Conservation (phyloP, 805 yeast genomes). For the Candida coleopterorum region DNA sequence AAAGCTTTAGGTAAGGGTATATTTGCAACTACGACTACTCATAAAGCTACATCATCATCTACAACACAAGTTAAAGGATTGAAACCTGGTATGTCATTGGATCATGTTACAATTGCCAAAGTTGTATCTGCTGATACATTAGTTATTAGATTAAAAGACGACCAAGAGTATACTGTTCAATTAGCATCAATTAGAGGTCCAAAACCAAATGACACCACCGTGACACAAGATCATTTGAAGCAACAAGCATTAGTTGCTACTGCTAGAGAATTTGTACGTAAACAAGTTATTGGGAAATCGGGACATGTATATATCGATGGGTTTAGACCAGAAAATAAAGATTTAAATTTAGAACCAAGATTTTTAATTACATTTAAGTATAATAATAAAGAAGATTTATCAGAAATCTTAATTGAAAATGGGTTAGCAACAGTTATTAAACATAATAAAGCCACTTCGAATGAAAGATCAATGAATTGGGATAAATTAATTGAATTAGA, state of each 20-base stretch:
- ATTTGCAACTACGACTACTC: conserved; percentile 46
- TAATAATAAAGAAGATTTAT: conserved; percentile 51
- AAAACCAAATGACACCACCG: conserved; percentile 52
- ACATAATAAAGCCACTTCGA: conserved; percentile 67
- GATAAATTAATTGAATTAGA: conserved; percentile 72
- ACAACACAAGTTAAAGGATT: conserved; percentile 16
- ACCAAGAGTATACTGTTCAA: conserved; percentile 61
- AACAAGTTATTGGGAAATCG: conserved; percentile 63
- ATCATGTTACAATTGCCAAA: conserved; percentile 50
- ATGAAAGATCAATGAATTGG: conserved; percentile 71
- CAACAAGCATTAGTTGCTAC: conserved; percentile 53
- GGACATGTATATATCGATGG: conserved; percentile 63
- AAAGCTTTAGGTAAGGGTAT: conserved; percentile 52
- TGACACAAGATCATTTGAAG: conserved; percentile 27
- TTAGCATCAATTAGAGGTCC: conserved; percentile 77
- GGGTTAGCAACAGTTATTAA: conserved; percentile 78
- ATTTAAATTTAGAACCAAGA: conserved; percentile 60
- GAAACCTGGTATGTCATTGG: conserved; percentile 46
- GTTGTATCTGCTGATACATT: conserved; percentile 68
- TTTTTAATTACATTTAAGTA: conserved; percentile 57
- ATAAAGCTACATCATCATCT: conserved; percentile 11
- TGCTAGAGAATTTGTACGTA: conserved; percentile 74
- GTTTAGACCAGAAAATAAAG: conserved; percentile 49
- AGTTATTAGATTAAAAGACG: conserved; percentile 46
- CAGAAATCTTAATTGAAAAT: conserved; percentile 51